These are phyloP conservation scores for Plasmodium relictum DNA, from an alignment of 169 alveolate genomes.

Conservation along the genomic window DNA sequence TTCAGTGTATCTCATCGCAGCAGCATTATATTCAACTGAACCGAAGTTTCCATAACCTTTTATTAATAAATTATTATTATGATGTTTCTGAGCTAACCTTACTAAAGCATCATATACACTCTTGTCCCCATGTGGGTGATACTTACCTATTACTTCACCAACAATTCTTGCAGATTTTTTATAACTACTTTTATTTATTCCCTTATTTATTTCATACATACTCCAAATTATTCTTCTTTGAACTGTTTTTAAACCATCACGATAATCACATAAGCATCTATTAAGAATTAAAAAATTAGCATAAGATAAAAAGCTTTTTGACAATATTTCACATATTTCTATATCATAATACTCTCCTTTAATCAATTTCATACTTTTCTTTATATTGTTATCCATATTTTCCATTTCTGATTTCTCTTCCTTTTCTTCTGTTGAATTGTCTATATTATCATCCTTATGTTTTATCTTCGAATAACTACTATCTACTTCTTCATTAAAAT, in stretches of 20 bases:
- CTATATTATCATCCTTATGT: not conserved
- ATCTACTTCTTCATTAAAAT: conserved; percentile 2
- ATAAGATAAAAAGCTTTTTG: conserved; percentile 83
- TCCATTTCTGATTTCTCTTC: not conserved
- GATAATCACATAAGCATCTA: conserved; percentile 88
- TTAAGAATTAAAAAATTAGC: conserved; percentile 88
- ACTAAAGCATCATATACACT: conserved; percentile 90
- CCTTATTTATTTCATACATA: conserved; percentile 85
- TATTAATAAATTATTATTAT: conserved; percentile 84
- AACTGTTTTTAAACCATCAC: conserved; percentile 91
- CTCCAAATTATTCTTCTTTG: conserved; percentile 90
- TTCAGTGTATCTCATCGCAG: conserved; percentile 92
- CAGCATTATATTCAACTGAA: conserved; percentile 89
- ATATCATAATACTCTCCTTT: conserved; percentile 67
- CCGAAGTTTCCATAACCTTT: conserved; percentile 92
- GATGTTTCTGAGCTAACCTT: conserved; percentile 87
- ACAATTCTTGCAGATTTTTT: conserved; percentile 90
- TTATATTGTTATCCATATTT: conserved; percentile 5
- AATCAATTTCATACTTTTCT: conserved; percentile 12
- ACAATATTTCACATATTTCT: conserved; percentile 77
- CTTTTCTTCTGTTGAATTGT: not conserved
- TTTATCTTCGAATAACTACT: not conserved
- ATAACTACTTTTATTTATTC: conserved; percentile 53
- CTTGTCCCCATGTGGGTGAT: conserved; percentile 91
- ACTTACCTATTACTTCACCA: conserved; percentile 91